Base-by-base conservation (phyloP, 768 basidiomycete species). In the Leccinum incarnatum region DNA sequence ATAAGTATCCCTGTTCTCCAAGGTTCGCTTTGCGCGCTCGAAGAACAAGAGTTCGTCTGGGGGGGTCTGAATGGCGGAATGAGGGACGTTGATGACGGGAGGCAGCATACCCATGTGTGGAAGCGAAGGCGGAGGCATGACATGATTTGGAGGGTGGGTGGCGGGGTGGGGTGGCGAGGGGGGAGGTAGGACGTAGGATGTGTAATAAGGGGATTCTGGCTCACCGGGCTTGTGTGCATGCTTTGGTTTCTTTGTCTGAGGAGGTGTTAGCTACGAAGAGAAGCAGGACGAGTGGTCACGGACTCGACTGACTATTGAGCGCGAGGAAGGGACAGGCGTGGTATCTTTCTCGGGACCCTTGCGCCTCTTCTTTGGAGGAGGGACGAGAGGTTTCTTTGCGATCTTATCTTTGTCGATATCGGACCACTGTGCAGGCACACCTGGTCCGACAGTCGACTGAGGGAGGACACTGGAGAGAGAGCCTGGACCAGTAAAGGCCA, bases 11-110 rank as follows among this genome's bases (percentile, higher is more conserved):
- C 84, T 81, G 70, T 78, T 83, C 69, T 91, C 91, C 8, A 93
- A 74, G 0, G 85, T 78, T 63, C 86, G 88, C 74, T 91, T 96
- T 62, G 94, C 91, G 45, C 91, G 86, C 69, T 98, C 97, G 69
- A 98, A 98, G 80, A 98, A 98, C 12, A 89, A 77, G 32, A 95
- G 82, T 68, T 97, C 94, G 60, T 93, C 90, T 11, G 83, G 80
- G 1, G 83, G 68, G 23, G 75, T 67, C 56, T 75, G 74, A 1
- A 75, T 72, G 45, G 68, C 55, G 51, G 69, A 54, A 62, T 74
- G 72, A 27, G 69, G 57, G 58, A 70, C 42, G 67, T 54, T 60
- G n/a, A 65, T 59, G 52, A 66, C 55, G 8, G 65, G 53, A 49
- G 60, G 70, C 25, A 73, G 42, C 54, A 73, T 64, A 48, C 62